A percentile compares a stretch with the other conserved stretches of the same genome.
Evolutionary conservation across 768 basidiomycete genomes (phyloP).

Genomic region (Podaxis sp.): DNA sequence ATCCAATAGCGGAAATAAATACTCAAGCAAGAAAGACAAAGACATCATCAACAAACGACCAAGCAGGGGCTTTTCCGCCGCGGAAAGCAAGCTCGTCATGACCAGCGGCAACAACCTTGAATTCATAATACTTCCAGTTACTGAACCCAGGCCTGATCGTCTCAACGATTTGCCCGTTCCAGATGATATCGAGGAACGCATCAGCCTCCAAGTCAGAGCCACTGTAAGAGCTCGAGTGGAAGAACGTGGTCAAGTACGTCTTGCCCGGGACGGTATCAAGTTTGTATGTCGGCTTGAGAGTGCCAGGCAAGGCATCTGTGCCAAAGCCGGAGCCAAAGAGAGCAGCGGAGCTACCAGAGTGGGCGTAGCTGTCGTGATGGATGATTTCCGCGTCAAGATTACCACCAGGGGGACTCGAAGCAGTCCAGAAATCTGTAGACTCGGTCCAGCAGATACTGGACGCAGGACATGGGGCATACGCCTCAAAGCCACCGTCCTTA

Average conservation of each 20-base stretch:
- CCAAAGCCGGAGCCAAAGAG: slow-evolving; percentile 45
- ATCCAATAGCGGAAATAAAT: neutral
- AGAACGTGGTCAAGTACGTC: slow-evolving; percentile 42
- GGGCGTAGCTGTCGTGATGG: slow-evolving; percentile 40
- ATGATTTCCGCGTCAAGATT: slow-evolving; percentile 44
- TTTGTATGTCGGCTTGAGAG: slow-evolving; percentile 31
- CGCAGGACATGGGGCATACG: slow-evolving; percentile 30
- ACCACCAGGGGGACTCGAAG: slow-evolving; percentile 35
- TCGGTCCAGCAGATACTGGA: slow-evolving; percentile 40
- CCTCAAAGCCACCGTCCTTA: slow-evolving; percentile 46
- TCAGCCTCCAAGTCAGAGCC: slow-evolving; percentile 30
- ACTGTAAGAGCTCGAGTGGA: slow-evolving; percentile 40
- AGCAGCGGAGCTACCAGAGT: slow-evolving; percentile 37
- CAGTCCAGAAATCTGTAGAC: slow-evolving; percentile 39
- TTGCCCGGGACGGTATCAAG: slow-evolving; percentile 36
- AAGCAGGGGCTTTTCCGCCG: slow-evolving; percentile 47
- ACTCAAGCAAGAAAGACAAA: slow-evolving; percentile 23
- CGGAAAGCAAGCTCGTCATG: slow-evolving; percentile 38
- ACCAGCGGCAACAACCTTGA: slow-evolving; percentile 34
- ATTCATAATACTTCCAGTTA: slow-evolving; percentile 37
- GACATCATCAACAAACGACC: slow-evolving; percentile 50
- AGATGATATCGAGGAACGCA: slow-evolving; percentile 40
- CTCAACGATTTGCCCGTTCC: slow-evolving; percentile 39
- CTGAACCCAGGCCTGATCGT: slow-evolving; percentile 37
- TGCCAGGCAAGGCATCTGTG: slow-evolving; percentile 36